A percentile compares a stretch with the other conserved stretches of the same genome.
phyloP scores from a whole-genome alignment of 805 yeast genomes.

The Saturnispora serradocipensis region DNA sequence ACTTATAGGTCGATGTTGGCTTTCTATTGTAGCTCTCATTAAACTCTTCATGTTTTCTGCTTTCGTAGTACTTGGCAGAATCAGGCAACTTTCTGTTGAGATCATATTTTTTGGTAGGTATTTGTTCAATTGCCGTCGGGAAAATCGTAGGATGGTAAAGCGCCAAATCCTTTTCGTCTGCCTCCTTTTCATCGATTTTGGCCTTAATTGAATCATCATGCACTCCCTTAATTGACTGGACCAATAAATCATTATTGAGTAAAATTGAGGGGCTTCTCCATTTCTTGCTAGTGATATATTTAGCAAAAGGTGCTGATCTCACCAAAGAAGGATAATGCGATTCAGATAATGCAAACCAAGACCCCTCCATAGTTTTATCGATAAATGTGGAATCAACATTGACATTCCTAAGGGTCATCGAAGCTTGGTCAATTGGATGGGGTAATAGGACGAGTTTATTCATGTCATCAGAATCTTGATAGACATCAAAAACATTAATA shows the following conservation, averaged over 20 bases:
- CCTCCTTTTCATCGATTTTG: not conserved
- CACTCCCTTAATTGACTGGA: constrained; percentile 41
- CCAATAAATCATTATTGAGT: constrained; percentile 30
- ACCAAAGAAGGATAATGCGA: constrained; percentile 72
- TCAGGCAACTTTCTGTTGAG: not conserved
- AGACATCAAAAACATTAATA: constrained; percentile 73
- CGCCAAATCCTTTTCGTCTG: constrained; percentile 10
- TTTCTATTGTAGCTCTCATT: constrained; percentile 6
- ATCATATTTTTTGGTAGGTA: constrained; percentile 8
- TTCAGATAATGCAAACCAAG: constrained; percentile 85
- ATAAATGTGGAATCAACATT: constrained; percentile 45
- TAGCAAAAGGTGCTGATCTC: constrained; percentile 66
- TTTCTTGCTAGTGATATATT: constrained; percentile 40
- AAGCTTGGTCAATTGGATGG: constrained; percentile 44
- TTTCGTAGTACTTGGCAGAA: constrained; percentile 8
- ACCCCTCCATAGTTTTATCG: constrained; percentile 50
- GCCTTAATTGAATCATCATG: constrained; percentile 28
- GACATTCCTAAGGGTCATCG: not conserved
- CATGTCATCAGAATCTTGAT: constrained; percentile 22
- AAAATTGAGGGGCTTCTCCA: constrained; percentile 35
- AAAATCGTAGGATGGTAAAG: constrained; percentile 17
- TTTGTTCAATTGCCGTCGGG: constrained; percentile 15
- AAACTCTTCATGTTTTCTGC: constrained; percentile 14
- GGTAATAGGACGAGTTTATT: constrained; percentile 47
- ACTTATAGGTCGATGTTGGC: constrained; percentile 15